Conservation (phyloP, 371 early-diverging fungal genomes). For the Actinomortierella wolfii region DNA sequence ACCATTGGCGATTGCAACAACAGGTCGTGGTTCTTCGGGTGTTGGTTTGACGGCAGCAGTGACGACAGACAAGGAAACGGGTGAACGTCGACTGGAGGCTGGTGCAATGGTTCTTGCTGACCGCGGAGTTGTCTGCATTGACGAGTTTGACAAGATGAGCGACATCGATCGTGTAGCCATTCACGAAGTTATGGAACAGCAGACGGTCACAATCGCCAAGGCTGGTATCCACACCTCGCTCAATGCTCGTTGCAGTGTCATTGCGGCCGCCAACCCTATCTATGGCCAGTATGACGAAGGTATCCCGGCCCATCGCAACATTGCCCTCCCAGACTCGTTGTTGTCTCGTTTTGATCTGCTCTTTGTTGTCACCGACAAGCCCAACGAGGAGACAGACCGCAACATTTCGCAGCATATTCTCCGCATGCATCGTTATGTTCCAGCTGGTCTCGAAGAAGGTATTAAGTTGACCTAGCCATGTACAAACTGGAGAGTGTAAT, state of each 20-base stretch:
- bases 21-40: constrained; percentile 97
- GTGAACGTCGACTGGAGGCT: constrained; percentile 93
- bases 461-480: constrained; percentile 7
- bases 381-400: constrained; percentile 85
- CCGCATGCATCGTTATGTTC: constrained; percentile 90
- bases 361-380: constrained; percentile 95
- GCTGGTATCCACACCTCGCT: constrained; percentile 98
- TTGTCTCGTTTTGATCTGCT: constrained; percentile 99
- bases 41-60: constrained; percentile 98
- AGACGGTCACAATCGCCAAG: constrained; percentile 97
- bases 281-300: constrained; percentile 89
- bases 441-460: constrained; percentile 88
- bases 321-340: constrained; percentile 97
- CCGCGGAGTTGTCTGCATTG: constrained; percentile 98
- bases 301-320: constrained; percentile 91
- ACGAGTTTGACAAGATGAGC: constrained; percentile 99
- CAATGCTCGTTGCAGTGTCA: constrained; percentile 98
- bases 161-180: constrained; percentile 99
- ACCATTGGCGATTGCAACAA: constrained; percentile 93
- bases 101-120: constrained; percentile 99
- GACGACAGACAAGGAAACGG: constrained; percentile 60
- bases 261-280: constrained; percentile 99
- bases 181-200: constrained; percentile 99
- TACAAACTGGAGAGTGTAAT: no score
- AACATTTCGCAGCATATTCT: constrained; percentile 90